Evolutionary conservation across 305 asterid species (phyloP).

Genomic region (Fraxinus sp.): DNA sequence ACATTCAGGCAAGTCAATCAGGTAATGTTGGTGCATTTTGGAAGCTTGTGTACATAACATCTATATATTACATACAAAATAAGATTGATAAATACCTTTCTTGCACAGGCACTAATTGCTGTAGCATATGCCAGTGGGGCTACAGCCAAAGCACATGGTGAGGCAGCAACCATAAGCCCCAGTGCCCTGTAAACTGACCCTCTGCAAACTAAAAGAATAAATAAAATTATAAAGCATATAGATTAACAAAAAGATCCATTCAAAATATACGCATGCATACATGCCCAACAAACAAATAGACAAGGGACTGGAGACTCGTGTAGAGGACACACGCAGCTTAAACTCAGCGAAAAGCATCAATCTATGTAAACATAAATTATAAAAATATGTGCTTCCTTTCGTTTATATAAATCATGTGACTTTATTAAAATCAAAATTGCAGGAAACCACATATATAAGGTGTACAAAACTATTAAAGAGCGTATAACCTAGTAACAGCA

Average conservation of each 20-base stretch:
- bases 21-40: neutral
- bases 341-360: neutral
- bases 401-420: neutral
- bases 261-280: neutral
- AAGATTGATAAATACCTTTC: constrained; percentile 53
- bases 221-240: constrained; percentile 23
- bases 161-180: constrained; percentile 99
- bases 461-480: neutral
- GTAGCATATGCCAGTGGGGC: constrained; percentile 97
- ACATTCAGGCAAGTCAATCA: neutral
- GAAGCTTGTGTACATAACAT: neutral
- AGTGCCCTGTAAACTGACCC: constrained; percentile 95
- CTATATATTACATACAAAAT: constrained; percentile 12
- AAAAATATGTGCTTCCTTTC: neutral
- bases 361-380: neutral
- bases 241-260: neutral
- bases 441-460: neutral
- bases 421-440: neutral
- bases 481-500: neutral
- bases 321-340: constrained; percentile 7
- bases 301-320: neutral
- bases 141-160: constrained; percentile 98
- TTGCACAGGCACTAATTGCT: constrained; percentile 98
- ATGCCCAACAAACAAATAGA: neutral
- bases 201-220: constrained; percentile 69